Percentiles rank a stretch among this genome's conserved stretches.
Conservation (phyloP, 2,329 filamentous ascomycete species). For the Paecilomyces niveus region DNA sequence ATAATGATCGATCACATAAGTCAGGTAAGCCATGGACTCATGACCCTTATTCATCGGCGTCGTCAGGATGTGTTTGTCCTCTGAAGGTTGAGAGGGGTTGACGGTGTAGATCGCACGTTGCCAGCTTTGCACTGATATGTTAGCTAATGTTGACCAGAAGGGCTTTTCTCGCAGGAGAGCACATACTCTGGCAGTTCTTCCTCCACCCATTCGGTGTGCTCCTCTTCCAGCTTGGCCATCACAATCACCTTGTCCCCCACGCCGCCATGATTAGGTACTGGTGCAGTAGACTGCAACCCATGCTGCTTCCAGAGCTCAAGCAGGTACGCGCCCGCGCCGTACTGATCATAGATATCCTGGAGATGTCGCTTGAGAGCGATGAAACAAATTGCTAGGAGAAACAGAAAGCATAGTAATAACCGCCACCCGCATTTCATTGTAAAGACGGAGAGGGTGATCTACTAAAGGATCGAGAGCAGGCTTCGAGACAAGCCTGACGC, state of each 20-base stretch:
- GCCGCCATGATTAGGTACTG: conserved; percentile 2
- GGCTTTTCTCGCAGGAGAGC: neutral
- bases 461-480: neutral
- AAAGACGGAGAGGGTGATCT: neutral
- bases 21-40: conserved; percentile 49
- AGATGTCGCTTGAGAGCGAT: conserved; percentile 26
- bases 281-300: neutral
- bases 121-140: conserved; percentile 27
- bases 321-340: conserved; percentile 29
- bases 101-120: conserved; percentile 40
- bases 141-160: neutral
- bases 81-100: conserved; percentile 23
- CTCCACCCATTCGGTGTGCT: conserved; percentile 40
- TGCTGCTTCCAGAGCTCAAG: conserved; percentile 13
- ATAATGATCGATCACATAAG: conserved; percentile 51
- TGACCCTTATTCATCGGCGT: conserved; percentile 45
- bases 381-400: conserved; percentile 19
- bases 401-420: conserved; percentile 15
- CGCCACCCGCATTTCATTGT: conserved; percentile 26
- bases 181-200: conserved; percentile 40
- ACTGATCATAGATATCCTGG: conserved; percentile 27
- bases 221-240: conserved; percentile 37
- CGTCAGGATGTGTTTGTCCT: conserved; percentile 18
- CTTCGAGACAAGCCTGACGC: neutral
- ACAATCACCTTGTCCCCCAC: conserved; percentile 34